Conservation (phyloP, 305 asterid species). For the Striga hermonthica region DNA sequence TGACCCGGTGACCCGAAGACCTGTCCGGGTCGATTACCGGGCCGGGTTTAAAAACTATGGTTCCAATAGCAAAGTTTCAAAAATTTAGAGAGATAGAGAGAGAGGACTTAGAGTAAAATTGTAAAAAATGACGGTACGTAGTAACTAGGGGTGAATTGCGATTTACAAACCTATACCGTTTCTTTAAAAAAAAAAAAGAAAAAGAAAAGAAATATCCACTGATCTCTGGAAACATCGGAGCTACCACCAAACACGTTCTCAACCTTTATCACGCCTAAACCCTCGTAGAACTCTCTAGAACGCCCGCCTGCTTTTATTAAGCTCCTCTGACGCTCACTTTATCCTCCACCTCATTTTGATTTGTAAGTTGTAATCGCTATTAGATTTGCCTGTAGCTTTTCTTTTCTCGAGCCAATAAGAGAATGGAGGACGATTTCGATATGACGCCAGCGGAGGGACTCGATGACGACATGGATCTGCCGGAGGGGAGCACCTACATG, state of each 20-base stretch:
- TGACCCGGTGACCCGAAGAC: too few species aligned
- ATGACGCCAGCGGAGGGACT: constrained; percentile 48
- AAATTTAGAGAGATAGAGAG: too few species aligned
- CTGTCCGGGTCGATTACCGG: too few species aligned
- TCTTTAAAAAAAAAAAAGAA: too few species aligned
- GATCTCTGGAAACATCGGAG: constrained; percentile 32
- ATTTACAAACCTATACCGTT: too few species aligned
- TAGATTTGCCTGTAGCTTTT: background rate
- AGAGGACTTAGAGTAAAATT: too few species aligned
- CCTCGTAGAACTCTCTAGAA: constrained; percentile 51
- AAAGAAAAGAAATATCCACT: too few species aligned
- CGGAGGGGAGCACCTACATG: constrained; percentile 42
- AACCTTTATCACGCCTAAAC: constrained; percentile 32
- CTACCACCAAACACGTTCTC: constrained; percentile 21
- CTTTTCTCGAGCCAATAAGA: background rate
- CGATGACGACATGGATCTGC: constrained; percentile 62
- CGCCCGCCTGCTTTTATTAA: background rate
- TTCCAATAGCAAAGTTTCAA: too few species aligned
- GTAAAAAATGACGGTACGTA: too few species aligned
- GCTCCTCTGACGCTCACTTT: constrained; percentile 22
- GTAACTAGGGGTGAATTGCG: too few species aligned
- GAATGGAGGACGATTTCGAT: constrained; percentile 63
- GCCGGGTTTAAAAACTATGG: too few species aligned
- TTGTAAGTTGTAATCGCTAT: background rate
- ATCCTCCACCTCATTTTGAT: background rate